A percentile compares a stretch with the other conserved stretches of the same genome.
These are phyloP conservation scores for Collybiopsis luxurians DNA, from an alignment of 768 basidiomycete species.

Conservation along the genomic window DNA sequence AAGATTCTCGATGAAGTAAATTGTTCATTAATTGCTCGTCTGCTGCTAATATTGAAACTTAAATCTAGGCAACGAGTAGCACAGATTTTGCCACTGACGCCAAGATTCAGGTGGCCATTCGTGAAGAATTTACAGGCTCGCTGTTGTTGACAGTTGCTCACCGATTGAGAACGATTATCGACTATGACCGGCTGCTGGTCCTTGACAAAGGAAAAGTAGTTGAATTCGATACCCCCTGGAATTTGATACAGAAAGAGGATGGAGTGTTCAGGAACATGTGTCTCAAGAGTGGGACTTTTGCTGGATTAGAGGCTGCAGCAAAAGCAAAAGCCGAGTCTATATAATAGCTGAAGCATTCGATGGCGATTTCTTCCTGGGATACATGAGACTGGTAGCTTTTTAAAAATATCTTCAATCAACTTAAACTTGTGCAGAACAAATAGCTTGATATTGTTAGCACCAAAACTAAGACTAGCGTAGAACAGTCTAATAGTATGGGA, in stretches of 20 bases:
- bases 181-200: constrained; percentile 22
- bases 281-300: constrained; percentile 63
- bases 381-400: no score
- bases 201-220: constrained; percentile 39
- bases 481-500: no score
- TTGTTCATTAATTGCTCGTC: no score
- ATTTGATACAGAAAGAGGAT: constrained; percentile 57
- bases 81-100: constrained; percentile 87
- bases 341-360: no score
- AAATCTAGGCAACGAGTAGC: constrained; percentile 80
- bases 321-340: constrained; percentile 36
- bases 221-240: constrained; percentile 73
- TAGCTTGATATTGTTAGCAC: no score
- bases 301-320: constrained; percentile 58
- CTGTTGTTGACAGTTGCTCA: constrained; percentile 57
- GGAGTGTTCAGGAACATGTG: constrained; percentile 73
- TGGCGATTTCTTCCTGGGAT: no score
- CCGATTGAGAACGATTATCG: constrained; percentile 24
- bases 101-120: constrained; percentile 86
- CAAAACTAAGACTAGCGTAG: no score
- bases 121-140: constrained; percentile 78
- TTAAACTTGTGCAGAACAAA: no score
- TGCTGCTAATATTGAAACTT: no score
- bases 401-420: no score
- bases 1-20: no score